Base-by-base conservation (phyloP, 2,329 filamentous ascomycete genomes). In the Metarhizium sp. region DNA sequence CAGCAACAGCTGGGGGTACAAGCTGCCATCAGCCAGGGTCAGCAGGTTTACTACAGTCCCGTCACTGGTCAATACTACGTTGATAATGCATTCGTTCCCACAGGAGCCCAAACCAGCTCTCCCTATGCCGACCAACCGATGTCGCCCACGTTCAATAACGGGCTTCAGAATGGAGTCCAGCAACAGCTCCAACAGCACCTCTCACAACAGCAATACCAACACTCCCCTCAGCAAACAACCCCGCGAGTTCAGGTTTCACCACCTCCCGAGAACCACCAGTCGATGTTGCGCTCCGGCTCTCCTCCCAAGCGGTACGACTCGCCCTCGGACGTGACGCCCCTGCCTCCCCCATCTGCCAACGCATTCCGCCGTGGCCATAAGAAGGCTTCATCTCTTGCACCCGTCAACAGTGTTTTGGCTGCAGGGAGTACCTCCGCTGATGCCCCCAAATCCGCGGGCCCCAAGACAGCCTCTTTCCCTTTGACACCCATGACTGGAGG, bases 361-460 rank as follows among this genome's bases (percentile, higher is more conserved):
- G 90, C 91, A 48, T 96, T 96, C 79, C 92, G 92, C 59, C 90
- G 91, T 57, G 88, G 90, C 55, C 92, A 97, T 74, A 94, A 95
- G 79, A 96, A 96, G 81, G 83, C 84, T 11, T 82, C 85, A 25
- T 95, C 92, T 5, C 78, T 92, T 32, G 81, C 85, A 52, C 79
- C 79, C 52, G 80, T 80, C 59, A 83, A 82, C 62, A 70, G 66
- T 45, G 70, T 71, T 36, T 67, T 80, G 36, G 73, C 76, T 50
- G 68, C 79, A 50, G 64, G 73, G 48, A 66, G 71, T 42, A 67
- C 72, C 14, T 74, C 78, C 10, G 69, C 70, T 2, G 69, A 71
- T 30, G 65, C 62, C 25, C 77, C 78, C 51, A 84, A 80, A 69
- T 81, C 82, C 30, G 76, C 83, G 43, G 88, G 79, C 1, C 89